These are phyloP conservation scores for Apiospora malaysiana DNA, from an alignment of 2,329 filamentous ascomycete genomes.

Conservation along the genomic window DNA sequence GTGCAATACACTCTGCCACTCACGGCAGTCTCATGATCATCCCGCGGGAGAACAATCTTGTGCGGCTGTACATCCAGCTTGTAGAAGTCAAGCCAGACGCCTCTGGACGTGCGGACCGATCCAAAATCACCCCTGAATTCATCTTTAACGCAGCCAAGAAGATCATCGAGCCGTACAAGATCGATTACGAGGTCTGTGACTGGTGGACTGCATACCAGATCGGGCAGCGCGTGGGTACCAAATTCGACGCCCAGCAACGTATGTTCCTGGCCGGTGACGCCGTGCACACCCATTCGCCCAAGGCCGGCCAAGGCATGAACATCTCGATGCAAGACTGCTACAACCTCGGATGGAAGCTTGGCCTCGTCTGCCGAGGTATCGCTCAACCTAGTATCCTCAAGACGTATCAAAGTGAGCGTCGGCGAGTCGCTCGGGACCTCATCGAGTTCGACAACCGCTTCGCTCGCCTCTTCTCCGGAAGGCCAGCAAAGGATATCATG, in stretches of 20 bases:
- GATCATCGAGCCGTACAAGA: conserved; percentile 63
- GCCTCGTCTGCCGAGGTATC: conserved; percentile 60
- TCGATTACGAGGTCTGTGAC: conserved; percentile 65
- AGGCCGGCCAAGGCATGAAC: conserved; percentile 67
- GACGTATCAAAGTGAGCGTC: conserved; percentile 69
- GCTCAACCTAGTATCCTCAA: conserved; percentile 60
- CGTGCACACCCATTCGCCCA: conserved; percentile 67
- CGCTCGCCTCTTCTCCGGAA: conserved; percentile 60
- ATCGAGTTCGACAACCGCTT: conserved; percentile 65
- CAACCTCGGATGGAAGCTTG: conserved; percentile 51
- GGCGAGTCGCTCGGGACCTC: conserved; percentile 63
- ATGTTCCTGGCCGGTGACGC: conserved; percentile 71
- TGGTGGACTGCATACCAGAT: conserved; percentile 79
- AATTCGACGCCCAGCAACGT: conserved; percentile 66
- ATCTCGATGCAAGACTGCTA: conserved; percentile 62
- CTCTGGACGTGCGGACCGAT: conserved; percentile 45
- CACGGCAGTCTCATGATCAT: conserved; percentile 76
- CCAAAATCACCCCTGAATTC: conserved; percentile 56
- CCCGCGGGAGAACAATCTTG: conserved; percentile 75
- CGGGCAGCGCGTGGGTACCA: conserved; percentile 72
- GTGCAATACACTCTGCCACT: conserved; percentile 67
- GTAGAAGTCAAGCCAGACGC: conserved; percentile 51
- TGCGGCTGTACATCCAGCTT: conserved; percentile 60
- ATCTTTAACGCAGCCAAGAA: conserved; percentile 73
- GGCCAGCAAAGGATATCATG: conserved; percentile 63